A percentile compares a stretch with the other conserved stretches of the same genome.
These are phyloP conservation scores for Hericium coralloides DNA, from an alignment of 768 basidiomycete species.

Conservation along the genomic window DNA sequence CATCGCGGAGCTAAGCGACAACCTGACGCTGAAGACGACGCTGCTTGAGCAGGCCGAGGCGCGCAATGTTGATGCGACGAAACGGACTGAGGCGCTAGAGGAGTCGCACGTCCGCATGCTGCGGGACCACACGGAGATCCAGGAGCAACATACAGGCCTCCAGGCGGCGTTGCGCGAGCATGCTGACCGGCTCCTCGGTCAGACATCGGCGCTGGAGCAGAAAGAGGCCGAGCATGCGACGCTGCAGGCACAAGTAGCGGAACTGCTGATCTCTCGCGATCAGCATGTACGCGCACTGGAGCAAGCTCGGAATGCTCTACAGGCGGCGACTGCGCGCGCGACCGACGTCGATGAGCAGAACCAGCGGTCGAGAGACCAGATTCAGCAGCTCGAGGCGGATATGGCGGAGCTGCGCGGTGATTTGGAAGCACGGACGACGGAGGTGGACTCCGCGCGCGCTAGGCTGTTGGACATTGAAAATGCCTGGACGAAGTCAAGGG, in stretches of 20 bases:
- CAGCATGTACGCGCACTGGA: slow-evolving; percentile 85
- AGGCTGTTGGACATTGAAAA: slow-evolving; percentile 78
- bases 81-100: slow-evolving; percentile 70
- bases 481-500: slow-evolving; percentile 84
- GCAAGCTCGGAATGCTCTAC: slow-evolving; percentile 71
- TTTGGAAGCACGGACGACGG: slow-evolving; percentile 63
- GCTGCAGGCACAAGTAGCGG: slow-evolving; percentile 59
- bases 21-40: slow-evolving; percentile 67
- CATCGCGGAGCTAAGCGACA: slow-evolving; percentile 61
- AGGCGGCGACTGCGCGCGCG: slow-evolving; percentile 66
- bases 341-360: slow-evolving; percentile 73
- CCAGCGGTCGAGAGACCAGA: slow-evolving; percentile 59
- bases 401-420: slow-evolving; percentile 74
- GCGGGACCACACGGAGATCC: slow-evolving; percentile 62
- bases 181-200: slow-evolving; percentile 59
- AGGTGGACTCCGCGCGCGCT: slow-evolving; percentile 59
- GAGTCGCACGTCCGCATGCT: slow-evolving; percentile 54
- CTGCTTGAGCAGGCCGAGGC: slow-evolving; percentile 75
- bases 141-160: slow-evolving; percentile 47
- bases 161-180: slow-evolving; percentile 70
- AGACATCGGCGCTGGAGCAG: slow-evolving; percentile 69
- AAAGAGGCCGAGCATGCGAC: slow-evolving; percentile 69
- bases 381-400: slow-evolving; percentile 65
- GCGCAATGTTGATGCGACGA: slow-evolving; percentile 61
- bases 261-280: slow-evolving; percentile 60